Evolutionary conservation across 2,329 filamentous ascomycete species (phyloP), one percentile per base, ranked within the genome.

Genomic region (Colletotrichum tanaceti): DNA sequence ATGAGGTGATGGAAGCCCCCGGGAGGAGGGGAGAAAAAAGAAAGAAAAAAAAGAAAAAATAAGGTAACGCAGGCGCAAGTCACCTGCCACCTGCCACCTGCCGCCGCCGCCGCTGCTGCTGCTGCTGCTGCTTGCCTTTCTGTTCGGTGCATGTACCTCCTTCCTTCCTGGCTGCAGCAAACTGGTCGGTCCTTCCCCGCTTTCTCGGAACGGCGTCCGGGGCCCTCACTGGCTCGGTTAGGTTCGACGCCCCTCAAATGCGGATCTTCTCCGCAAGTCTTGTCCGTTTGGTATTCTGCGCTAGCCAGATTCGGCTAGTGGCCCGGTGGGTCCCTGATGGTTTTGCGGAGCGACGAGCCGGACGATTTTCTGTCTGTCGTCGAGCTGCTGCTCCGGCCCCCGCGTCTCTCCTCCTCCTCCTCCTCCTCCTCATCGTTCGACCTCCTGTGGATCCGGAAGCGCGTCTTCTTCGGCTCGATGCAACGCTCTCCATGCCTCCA

Each of bases 281-380:
- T 61, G 65, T 61, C 65, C 65, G 18, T 2, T 22, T n/a, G n/a
- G 14, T 14, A 20, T n/a, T n/a, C 1, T 2, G 5, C 5, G 20
- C 65, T 68, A 65, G 39, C 62, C 49, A 5, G 2, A 32, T 32
- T 4, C 2, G 22, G 62, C 7, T 60, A 46, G 32, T 2, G 2
- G 0, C 0, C 0, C 2, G 22, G 43, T 47, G 55, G 55, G 16
- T 5, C 55, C 18, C n/a, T 20, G 22, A 28, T 65, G 62, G 66
- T 50, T 57, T 41, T 46, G 43, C 66, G 66, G 66, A 52, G 62
- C 66, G 66, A 69, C 66, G 62, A 69, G 66, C 66, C 66, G 65
- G 9, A 54, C 38, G 57, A 35, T 16, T 32, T 59, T 41, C 53
- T n/a, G n/a, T n/a, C n/a, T n/a, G n/a, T n/a, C n/a, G n/a, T n/a